Evolutionary conservation across 305 asterid genomes (phyloP).

Genomic region (Salvia sclarea): DNA sequence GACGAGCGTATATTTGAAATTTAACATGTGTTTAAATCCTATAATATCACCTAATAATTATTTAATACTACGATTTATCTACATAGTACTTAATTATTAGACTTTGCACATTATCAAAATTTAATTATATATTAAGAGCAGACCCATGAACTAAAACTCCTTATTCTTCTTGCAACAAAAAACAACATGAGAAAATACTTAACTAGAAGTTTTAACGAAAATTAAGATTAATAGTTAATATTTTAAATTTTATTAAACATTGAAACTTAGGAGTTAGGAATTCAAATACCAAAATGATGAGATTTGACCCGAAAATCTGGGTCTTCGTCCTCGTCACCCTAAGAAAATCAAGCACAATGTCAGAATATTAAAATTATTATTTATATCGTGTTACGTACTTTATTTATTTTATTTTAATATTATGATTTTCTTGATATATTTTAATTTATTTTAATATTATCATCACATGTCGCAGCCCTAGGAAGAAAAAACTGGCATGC

Average conservation of each 20-base stretch:
- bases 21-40: neutral
- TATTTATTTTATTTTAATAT: neutral
- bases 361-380: neutral
- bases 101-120: too few relatives aligned
- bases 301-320: slow-evolving; percentile 47
- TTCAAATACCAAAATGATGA: slow-evolving; percentile 16
- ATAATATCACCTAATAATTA: too few relatives aligned
- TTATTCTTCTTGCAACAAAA: too few relatives aligned
- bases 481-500: neutral
- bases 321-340: slow-evolving; percentile 35
- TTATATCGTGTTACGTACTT: neutral
- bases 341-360: slow-evolving; percentile 30
- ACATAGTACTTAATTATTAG: too few relatives aligned
- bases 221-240: neutral
- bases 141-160: too few relatives aligned
- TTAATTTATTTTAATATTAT: neutral
- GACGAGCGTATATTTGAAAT: too few relatives aligned
- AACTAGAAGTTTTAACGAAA: neutral
- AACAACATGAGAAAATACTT: neutral
- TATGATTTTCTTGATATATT: too few relatives aligned
- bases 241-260: too few relatives aligned
- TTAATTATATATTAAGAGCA: too few relatives aligned
- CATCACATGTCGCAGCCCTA: neutral
- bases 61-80: too few relatives aligned
- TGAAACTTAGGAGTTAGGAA: neutral